These are phyloP conservation scores for Claviceps humidiphila DNA, from an alignment of 2,329 filamentous ascomycete species.

Conservation along the genomic window DNA sequence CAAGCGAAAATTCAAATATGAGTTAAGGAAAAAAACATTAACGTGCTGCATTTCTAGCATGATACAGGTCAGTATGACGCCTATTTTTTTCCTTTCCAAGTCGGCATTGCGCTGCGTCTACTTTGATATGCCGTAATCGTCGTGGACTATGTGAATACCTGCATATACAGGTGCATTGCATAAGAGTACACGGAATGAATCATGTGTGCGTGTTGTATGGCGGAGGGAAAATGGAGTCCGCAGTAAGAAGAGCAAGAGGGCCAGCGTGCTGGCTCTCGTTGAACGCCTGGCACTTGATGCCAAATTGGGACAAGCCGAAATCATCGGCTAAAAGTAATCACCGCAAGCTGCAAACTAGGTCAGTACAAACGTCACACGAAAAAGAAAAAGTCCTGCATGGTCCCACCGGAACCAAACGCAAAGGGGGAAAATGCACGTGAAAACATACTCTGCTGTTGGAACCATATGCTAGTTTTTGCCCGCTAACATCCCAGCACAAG, in stretches of 20 bases:
- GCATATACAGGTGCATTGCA: background rate
- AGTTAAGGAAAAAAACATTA: background rate
- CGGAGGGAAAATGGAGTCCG: background rate
- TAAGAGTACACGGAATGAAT: background rate
- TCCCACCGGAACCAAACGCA: background rate
- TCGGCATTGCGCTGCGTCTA: background rate
- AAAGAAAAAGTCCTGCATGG: background rate
- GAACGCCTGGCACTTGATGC: background rate
- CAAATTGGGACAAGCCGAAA: background rate
- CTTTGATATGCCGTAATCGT: background rate
- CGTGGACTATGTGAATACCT: background rate
- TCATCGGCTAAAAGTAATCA: constrained; percentile 36
- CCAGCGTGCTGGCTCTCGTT: constrained; percentile 1
- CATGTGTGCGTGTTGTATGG: background rate
- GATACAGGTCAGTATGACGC: background rate
- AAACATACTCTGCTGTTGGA: constrained; percentile 46
- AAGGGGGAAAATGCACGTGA: background rate
- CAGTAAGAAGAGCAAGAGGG: background rate
- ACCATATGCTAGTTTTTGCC: constrained; percentile 49
- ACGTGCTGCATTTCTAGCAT: background rate
- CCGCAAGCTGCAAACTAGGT: constrained; percentile 24
- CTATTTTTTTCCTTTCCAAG: background rate
- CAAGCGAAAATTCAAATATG: background rate
- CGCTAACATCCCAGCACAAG: constrained; percentile 47
- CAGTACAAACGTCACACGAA: background rate